Evolutionary conservation across 1,139 yeast genomes (phyloP).

Genomic region (Sugiyamaella japonica): DNA sequence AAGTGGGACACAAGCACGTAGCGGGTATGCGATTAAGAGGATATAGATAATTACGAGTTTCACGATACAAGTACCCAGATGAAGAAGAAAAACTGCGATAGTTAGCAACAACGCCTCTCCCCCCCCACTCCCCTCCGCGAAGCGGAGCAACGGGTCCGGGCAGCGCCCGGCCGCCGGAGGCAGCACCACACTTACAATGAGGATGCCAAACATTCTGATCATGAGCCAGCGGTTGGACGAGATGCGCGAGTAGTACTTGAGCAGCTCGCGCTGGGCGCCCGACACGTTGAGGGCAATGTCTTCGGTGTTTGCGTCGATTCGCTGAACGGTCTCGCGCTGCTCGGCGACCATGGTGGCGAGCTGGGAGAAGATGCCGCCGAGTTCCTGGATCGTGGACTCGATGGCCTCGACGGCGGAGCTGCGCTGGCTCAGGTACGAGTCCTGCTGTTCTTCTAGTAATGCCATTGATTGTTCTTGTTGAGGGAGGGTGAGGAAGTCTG

Average conservation of each 20-base stretch:
- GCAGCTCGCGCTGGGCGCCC: slow-evolving; percentile 92
- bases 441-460: slow-evolving; percentile 62
- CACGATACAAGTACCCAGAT: slow-evolving; percentile 38
- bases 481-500: slow-evolving; percentile 54
- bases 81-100: slow-evolving; percentile 30
- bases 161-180: slow-evolving; percentile 13
- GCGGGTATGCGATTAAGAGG: slow-evolving; percentile 8
- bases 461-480: slow-evolving; percentile 73
- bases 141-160: slow-evolving; percentile 11
- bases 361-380: slow-evolving; percentile 92
- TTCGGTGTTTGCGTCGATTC: slow-evolving; percentile 93
- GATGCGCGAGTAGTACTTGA: slow-evolving; percentile 85
- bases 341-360: slow-evolving; percentile 97
- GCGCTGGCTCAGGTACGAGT: slow-evolving; percentile 77
- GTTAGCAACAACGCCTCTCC: slow-evolving; percentile 14
- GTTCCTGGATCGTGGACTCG: slow-evolving; percentile 93
- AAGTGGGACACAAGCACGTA: not conserved
- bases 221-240: slow-evolving; percentile 92
- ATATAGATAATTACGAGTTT: slow-evolving; percentile 1
- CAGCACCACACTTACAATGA: slow-evolving; percentile 49
- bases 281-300: slow-evolving; percentile 84
- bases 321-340: slow-evolving; percentile 93
- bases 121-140: not conserved
- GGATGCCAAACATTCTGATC: slow-evolving; percentile 82
- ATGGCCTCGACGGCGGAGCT: slow-evolving; percentile 92